phyloP scores from a whole-genome alignment of 2,329 filamentous ascomycete genomes.

The Microdochium nivale region DNA sequence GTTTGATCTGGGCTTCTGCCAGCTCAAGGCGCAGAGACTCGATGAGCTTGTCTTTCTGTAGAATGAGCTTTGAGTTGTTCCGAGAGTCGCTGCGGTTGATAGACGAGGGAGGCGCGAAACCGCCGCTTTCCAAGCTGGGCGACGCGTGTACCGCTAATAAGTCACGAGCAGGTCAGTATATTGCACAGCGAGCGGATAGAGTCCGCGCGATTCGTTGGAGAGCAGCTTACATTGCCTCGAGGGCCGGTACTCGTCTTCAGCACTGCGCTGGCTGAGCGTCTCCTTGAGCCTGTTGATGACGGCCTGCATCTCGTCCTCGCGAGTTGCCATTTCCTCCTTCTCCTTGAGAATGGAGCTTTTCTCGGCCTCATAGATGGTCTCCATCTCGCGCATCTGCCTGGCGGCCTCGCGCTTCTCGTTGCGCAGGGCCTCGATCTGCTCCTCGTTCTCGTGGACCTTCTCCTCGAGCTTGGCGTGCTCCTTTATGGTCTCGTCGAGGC shows the following conservation, averaged over 20 bases:
- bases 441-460: conserved; percentile 75
- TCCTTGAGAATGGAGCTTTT: conserved; percentile 80
- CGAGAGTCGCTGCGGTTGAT: conserved; percentile 81
- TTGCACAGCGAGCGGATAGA: neutral
- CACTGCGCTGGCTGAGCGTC: conserved; percentile 63
- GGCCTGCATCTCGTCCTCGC: conserved; percentile 83
- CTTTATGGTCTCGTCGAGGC: conserved; percentile 73
- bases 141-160: conserved; percentile 46
- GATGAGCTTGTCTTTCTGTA: conserved; percentile 95
- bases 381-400: conserved; percentile 81
- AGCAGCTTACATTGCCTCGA: conserved; percentile 46
- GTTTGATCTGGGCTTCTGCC: conserved; percentile 89
- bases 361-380: conserved; percentile 87
- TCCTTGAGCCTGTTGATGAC: conserved; percentile 92
- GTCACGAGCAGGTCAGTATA: conserved; percentile 10
- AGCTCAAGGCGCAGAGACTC: conserved; percentile 86
- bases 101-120: conserved; percentile 80
- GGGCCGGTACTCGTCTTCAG: conserved; percentile 47
- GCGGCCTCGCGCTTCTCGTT: conserved; percentile 80
- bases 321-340: conserved; percentile 76
- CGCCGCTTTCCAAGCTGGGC: conserved; percentile 62
- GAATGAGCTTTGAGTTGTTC: conserved; percentile 79
- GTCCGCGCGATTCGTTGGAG: neutral
- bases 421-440: conserved; percentile 69
- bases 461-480: conserved; percentile 88